Percentiles rank a stretch among this genome's conserved stretches.
phyloP scores from a whole-genome alignment of 2,329 filamentous ascomycete genomes.

The Epichloe glyceriae region DNA sequence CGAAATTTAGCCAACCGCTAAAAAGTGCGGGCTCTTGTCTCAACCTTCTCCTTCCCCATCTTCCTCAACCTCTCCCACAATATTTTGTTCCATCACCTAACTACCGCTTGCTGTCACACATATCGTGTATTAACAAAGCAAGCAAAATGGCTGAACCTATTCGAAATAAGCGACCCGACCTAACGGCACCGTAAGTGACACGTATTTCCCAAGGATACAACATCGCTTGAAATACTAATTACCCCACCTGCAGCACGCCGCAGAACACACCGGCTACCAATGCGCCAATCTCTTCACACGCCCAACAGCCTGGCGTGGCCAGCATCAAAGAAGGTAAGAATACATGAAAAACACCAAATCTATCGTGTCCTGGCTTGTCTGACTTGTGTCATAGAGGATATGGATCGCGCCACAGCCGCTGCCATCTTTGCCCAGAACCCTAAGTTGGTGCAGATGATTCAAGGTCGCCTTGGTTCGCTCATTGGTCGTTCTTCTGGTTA shows the following conservation, averaged over 20 bases:
- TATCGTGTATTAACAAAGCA: constrained; percentile 9
- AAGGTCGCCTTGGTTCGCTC: constrained; percentile 85
- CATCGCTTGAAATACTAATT: constrained; percentile 20
- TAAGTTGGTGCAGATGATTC: constrained; percentile 90
- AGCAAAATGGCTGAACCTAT: constrained; percentile 49
- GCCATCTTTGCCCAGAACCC: constrained; percentile 95
- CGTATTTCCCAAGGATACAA: constrained; percentile 7
- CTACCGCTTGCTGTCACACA: constrained; percentile 9
- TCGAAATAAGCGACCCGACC: constrained; percentile 48
- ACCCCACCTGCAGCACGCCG: constrained; percentile 60
- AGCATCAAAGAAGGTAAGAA: constrained; percentile 93
- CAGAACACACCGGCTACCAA: constrained; percentile 95
- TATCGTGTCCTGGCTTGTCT: background rate
- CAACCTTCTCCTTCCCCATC: constrained; percentile 19
- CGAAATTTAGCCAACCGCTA: constrained; percentile 27
- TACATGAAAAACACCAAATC: constrained; percentile 1
- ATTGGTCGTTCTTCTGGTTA: constrained; percentile 95
- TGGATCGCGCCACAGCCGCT: constrained; percentile 75
- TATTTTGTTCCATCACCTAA: constrained; percentile 17
- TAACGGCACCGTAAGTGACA: constrained; percentile 43
- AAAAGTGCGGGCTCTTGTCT: constrained; percentile 17
- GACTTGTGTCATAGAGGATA: constrained; percentile 52
- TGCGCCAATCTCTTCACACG: constrained; percentile 94
- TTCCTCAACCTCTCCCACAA: constrained; percentile 14
- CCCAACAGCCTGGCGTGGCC: constrained; percentile 83